These are phyloP conservation scores for Vitellaria paradoxa DNA, from an alignment of 179 eudicot species.

Conservation along the genomic window DNA sequence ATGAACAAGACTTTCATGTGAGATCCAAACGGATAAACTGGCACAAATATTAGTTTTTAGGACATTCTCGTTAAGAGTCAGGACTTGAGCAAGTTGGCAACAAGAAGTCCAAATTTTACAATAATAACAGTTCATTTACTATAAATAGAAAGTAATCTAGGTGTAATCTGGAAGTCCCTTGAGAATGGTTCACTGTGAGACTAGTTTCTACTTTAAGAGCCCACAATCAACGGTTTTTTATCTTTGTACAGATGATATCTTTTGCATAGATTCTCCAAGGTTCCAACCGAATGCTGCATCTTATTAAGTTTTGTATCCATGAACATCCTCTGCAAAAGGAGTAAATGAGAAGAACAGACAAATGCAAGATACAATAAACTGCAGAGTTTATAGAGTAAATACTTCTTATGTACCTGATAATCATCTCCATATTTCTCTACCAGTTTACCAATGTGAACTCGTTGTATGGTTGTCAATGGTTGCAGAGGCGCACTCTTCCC, in stretches of 20 bases:
- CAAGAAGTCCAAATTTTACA: not conserved
- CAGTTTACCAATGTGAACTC: slow-evolving; percentile 48
- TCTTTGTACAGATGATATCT: slow-evolving; percentile 63
- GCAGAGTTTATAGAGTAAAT: not conserved
- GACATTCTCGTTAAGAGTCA: not conserved
- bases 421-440: slow-evolving; percentile 81
- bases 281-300: slow-evolving; percentile 88
- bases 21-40: not conserved
- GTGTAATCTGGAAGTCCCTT: not conserved
- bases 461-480: slow-evolving; percentile 81
- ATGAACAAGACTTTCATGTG: not conserved
- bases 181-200: not conserved
- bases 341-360: slow-evolving; percentile 11
- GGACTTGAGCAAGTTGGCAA: not conserved
- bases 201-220: slow-evolving; percentile 24
- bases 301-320: slow-evolving; percentile 72
- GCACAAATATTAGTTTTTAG: not conserved
- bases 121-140: not conserved
- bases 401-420: slow-evolving; percentile 55
- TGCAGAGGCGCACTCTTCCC: slow-evolving; percentile 69
- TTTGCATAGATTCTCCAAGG: slow-evolving; percentile 73
- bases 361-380: slow-evolving; percentile 10
- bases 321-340: slow-evolving; percentile 76
- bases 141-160: not conserved
- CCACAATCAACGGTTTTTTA: slow-evolving; percentile 67